phyloP scores from a whole-genome alignment of 495 filamentous ascomycete genomes.

The Schizothecium vesticola region DNA sequence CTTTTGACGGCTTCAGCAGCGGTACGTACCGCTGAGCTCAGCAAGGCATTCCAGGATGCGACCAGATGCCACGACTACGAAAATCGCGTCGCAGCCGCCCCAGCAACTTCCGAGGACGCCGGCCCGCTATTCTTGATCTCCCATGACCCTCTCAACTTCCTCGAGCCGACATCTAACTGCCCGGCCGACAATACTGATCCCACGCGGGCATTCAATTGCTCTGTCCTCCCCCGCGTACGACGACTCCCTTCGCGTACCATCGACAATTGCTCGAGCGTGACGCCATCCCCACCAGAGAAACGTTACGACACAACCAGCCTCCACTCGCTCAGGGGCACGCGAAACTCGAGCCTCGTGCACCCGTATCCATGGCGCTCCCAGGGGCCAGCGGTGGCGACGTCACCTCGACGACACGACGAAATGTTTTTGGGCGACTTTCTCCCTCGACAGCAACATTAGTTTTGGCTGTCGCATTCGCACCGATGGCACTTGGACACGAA shows the following conservation, averaged over 20 bases:
- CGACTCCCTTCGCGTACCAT: neutral
- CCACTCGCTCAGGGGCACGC: slow-evolving; percentile 3
- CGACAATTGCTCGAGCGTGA: neutral
- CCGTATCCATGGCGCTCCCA: slow-evolving; percentile 15
- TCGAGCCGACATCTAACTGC: neutral
- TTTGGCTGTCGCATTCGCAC: slow-evolving; percentile 24
- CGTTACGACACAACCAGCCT: neutral
- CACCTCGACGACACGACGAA: slow-evolving; percentile 4
- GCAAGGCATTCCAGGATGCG: neutral
- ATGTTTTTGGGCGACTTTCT: slow-evolving; percentile 11
- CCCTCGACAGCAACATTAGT: slow-evolving; percentile 9
- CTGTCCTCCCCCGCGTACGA: slow-evolving; percentile 3
- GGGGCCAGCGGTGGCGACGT: neutral
- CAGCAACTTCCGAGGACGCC: slow-evolving; percentile 8
- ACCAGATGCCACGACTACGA: slow-evolving; percentile 8
- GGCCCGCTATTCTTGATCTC: neutral
- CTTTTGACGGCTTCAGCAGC: neutral
- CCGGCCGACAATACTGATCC: neutral
- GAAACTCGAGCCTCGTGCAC: slow-evolving; percentile 6
- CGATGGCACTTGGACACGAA: slow-evolving; percentile 58
- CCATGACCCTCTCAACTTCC: neutral
- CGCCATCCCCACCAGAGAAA: neutral
- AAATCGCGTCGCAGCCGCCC: slow-evolving; percentile 2
- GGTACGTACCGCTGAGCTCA: slow-evolving; percentile 9
- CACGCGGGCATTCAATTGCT: slow-evolving; percentile 16